These are phyloP conservation scores for Aspergillus homomorphus DNA, from an alignment of 495 filamentous ascomycete species.

Conservation along the genomic window DNA sequence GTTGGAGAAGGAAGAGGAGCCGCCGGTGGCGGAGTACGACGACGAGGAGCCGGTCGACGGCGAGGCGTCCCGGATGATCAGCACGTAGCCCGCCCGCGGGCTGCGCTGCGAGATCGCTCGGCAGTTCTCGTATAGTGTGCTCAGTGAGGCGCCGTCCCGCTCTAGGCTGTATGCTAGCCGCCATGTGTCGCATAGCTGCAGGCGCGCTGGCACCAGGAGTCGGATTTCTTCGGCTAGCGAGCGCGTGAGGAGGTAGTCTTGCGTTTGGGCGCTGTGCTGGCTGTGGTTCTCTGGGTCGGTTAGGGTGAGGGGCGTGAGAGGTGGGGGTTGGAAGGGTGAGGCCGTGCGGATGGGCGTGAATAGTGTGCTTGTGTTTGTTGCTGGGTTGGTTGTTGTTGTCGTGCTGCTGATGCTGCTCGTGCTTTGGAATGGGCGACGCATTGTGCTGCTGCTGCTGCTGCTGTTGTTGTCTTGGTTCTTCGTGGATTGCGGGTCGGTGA, in stretches of 20 bases:
- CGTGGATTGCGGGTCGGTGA: conserved; percentile 43
- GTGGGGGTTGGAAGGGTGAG: conserved; percentile 60
- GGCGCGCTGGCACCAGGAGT: conserved; percentile 76
- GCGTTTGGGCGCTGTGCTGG: conserved; percentile 11
- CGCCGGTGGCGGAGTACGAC: background rate
- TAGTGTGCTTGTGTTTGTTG: conserved; percentile 33
- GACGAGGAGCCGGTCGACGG: conserved; percentile 10
- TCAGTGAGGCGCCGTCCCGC: conserved; percentile 82
- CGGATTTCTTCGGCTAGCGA: conserved; percentile 91
- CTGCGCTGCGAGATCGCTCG: conserved; percentile 56
- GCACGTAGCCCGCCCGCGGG: conserved; percentile 75
- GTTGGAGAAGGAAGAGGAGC: no score
- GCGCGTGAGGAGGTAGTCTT: conserved; percentile 58
- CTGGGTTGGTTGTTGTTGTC: conserved; percentile 25
- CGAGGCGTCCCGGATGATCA: conserved; percentile 74
- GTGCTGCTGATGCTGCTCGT: conserved; percentile 21
- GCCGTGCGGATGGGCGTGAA: conserved; percentile 52
- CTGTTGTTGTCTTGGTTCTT: conserved; percentile 21
- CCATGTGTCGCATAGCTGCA: conserved; percentile 88
- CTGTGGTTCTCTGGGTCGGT: conserved; percentile 31
- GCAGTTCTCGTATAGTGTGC: conserved; percentile 81
- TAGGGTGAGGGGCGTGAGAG: conserved; percentile 54
- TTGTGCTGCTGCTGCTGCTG: conserved; percentile 23
- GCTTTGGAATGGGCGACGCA: conserved; percentile 17
- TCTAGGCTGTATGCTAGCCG: conserved; percentile 85